phyloP scores from a whole-genome alignment of 805 yeast genomes.

The Metschnikowia picachoensis region DNA sequence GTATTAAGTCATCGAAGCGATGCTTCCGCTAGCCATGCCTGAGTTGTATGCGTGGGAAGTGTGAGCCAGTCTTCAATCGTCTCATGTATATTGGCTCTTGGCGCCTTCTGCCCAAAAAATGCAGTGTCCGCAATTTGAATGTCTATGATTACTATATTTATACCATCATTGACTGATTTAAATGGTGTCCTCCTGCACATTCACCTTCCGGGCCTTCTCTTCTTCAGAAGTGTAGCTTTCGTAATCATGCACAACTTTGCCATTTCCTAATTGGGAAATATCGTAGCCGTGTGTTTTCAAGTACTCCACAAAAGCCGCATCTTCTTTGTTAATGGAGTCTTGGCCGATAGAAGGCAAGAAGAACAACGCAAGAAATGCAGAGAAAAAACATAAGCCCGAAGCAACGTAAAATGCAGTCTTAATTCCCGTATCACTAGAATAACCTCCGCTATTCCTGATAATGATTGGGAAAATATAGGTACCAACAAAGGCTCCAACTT shows the following conservation, averaged over 20 bases:
- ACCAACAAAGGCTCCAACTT: slow-evolving; percentile 90
- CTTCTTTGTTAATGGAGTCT: slow-evolving; percentile 77
- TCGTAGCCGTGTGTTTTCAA: slow-evolving; percentile 70
- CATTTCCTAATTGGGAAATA: slow-evolving; percentile 51
- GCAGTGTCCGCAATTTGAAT: too few species aligned
- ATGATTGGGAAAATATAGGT: slow-evolving; percentile 85
- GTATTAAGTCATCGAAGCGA: too few species aligned
- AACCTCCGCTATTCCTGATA: slow-evolving; percentile 51
- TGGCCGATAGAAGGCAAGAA: slow-evolving; percentile 80
- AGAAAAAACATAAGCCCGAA: slow-evolving; percentile 67
- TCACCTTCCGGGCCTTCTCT: slow-evolving; percentile 9
- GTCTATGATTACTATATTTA: too few species aligned
- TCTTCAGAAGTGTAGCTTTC: slow-evolving; percentile 13
- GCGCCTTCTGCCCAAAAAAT: too few species aligned
- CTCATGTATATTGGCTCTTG: too few species aligned
- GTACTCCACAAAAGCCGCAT: slow-evolving; percentile 63
- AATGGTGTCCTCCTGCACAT: slow-evolving; percentile 3
- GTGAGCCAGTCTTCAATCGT: too few species aligned
- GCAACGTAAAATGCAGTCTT: slow-evolving; percentile 82
- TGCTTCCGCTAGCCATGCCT: too few species aligned
- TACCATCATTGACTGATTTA: neutral
- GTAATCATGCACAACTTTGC: slow-evolving; percentile 11
- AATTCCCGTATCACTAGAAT: slow-evolving; percentile 49
- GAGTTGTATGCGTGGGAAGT: too few species aligned
- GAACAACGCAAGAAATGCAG: slow-evolving; percentile 66